These are phyloP conservation scores for Plenodomus biglobosus DNA, from an alignment of 2,329 filamentous ascomycete genomes.

Conservation along the genomic window DNA sequence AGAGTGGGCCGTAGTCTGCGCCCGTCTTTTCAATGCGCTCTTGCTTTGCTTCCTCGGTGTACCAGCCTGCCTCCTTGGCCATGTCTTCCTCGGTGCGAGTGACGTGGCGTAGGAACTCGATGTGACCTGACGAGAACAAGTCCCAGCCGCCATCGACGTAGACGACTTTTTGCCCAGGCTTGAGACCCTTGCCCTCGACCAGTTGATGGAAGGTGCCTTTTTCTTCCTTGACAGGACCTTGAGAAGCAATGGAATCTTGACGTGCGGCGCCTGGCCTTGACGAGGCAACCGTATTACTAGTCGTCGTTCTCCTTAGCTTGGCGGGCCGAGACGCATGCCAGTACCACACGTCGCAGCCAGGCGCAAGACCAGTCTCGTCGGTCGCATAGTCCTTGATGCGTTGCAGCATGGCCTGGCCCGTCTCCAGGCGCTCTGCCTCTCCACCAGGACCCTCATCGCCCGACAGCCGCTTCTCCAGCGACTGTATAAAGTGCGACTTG, in stretches of 20 bases:
- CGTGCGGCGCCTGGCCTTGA: conserved; percentile 25
- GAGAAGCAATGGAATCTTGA: conserved; percentile 45
- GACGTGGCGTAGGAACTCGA: conserved; percentile 86
- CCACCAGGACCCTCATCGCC: conserved; percentile 74
- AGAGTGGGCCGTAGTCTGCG: conserved; percentile 77
- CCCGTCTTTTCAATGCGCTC: conserved; percentile 65
- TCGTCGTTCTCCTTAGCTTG: conserved; percentile 40
- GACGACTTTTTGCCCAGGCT: conserved; percentile 78
- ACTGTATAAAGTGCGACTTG: conserved; percentile 88
- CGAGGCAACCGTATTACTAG: conserved; percentile 21
- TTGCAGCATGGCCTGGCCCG: conserved; percentile 70
- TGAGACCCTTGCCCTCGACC: conserved; percentile 70
- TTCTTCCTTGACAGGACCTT: conserved; percentile 53
- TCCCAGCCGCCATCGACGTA: conserved; percentile 98
- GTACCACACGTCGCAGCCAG: conserved; percentile 82
- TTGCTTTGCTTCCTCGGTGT: conserved; percentile 62
- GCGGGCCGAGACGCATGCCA: conserved; percentile 63
- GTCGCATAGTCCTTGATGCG: conserved; percentile 85
- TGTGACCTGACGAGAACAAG: conserved; percentile 94
- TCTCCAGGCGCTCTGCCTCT: conserved; percentile 63
- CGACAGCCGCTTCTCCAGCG: conserved; percentile 66
- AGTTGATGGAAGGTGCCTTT: conserved; percentile 67
- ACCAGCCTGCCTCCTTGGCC: conserved; percentile 73
- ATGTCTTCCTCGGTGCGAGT: conserved; percentile 70
- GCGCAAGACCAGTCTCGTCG: conserved; percentile 75